Percentiles rank a stretch among this genome's conserved stretches.
Conservation (phyloP, 73 alveolate species). For the Tetrahymena elliotti region DNA sequence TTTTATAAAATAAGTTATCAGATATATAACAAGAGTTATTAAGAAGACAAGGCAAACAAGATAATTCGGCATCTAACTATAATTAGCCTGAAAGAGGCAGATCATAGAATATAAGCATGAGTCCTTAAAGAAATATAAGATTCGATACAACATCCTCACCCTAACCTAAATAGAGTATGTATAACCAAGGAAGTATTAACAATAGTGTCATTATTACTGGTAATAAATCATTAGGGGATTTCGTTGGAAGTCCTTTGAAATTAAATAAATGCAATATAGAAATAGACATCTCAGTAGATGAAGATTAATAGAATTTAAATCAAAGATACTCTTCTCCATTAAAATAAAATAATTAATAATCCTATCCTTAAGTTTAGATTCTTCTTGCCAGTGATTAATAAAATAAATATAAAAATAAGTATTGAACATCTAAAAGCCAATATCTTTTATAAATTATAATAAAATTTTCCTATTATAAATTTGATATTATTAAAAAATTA, state of each 20-base stretch:
- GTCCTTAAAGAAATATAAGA: background rate
- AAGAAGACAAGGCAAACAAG: background rate
- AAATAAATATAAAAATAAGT: background rate
- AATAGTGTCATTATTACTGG: background rate
- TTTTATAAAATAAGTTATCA: background rate
- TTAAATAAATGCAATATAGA: background rate
- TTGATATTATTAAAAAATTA: too few relatives aligned
- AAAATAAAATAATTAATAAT: background rate
- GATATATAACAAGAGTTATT: background rate
- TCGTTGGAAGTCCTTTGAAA: background rate
- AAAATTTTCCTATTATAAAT: background rate
- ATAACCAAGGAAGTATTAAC: background rate
- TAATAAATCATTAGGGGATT: background rate
- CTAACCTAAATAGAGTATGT: background rate
- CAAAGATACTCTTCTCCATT: background rate
- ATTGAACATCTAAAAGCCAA: background rate
- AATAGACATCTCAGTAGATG: background rate
- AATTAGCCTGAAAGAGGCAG: background rate
- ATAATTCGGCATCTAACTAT: background rate
- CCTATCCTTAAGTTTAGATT: background rate
- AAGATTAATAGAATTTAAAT: background rate
- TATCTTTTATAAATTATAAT: too few relatives aligned
- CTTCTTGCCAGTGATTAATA: background rate
- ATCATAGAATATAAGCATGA: background rate
- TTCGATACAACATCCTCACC: background rate